These are phyloP conservation scores for Ramularia endophylla DNA, from an alignment of 2,329 filamentous ascomycete genomes.

Conservation along the genomic window DNA sequence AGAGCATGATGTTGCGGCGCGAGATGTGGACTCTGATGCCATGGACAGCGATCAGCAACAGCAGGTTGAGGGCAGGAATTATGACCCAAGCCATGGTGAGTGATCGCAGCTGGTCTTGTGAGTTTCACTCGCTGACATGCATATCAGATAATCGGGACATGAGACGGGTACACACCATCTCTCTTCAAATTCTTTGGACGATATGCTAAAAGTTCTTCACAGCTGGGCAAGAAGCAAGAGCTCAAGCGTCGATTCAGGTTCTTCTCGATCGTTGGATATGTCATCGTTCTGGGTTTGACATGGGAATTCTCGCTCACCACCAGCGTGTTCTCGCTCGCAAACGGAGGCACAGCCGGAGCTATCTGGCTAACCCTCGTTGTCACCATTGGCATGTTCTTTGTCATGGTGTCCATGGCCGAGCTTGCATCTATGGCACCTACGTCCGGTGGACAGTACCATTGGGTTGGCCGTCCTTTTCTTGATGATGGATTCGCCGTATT, in stretches of 20 bases:
- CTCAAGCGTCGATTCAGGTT: conserved; percentile 25
- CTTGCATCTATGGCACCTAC: conserved; percentile 52
- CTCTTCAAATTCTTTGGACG: too few species aligned
- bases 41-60: conserved; percentile 13
- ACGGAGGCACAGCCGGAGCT: conserved; percentile 49
- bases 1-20: conserved; percentile 8
- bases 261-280: conserved; percentile 26
- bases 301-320: conserved; percentile 23
- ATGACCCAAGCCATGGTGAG: conserved; percentile 18
- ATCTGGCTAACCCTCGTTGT: conserved; percentile 41
- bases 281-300: conserved; percentile 23
- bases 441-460: conserved; percentile 39
- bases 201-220: too few species aligned
- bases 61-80: conserved; percentile 16
- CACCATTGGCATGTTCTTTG: conserved; percentile 20
- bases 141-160: conserved; percentile 19
- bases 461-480: conserved; percentile 40
- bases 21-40: conserved; percentile 10
- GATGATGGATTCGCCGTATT: conserved; percentile 40
- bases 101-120: background rate
- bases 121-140: background rate
- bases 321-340: conserved; percentile 27
- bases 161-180: conserved; percentile 6
- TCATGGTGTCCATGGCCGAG: conserved; percentile 42
- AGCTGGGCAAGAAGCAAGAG: conserved; percentile 21